Percentiles rank a stretch among this genome's conserved stretches.
Conservation (phyloP, 768 basidiomycete genomes). For the Leccinum disarticulatum region DNA sequence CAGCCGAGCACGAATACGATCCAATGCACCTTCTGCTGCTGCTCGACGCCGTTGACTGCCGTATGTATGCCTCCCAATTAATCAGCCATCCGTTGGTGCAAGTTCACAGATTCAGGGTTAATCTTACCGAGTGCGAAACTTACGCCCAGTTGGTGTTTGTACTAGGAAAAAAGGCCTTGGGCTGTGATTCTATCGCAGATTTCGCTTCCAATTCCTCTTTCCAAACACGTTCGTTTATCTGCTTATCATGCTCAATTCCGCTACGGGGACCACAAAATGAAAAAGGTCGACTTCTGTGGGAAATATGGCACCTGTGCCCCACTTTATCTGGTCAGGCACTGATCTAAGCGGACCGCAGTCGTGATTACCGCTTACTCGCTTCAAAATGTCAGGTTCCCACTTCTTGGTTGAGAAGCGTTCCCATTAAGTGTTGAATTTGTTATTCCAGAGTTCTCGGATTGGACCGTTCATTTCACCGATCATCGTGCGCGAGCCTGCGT, state of each 20-base stretch:
- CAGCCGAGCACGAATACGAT: conserved; percentile 28
- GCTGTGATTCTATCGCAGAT: conserved; percentile 3
- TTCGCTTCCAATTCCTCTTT: conserved; percentile 7
- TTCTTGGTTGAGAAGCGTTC: conserved; percentile 14
- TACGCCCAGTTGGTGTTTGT: not conserved
- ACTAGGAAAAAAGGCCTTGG: not conserved
- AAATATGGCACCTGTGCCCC: conserved; percentile 19
- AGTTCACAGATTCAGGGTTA: conserved; percentile 23
- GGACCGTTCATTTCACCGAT: conserved; percentile 27
- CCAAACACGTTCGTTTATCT: conserved; percentile 12
- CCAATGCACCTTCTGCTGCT: conserved; percentile 14
- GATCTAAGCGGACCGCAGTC: conserved; percentile 21
- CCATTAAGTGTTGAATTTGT: conserved; percentile 18
- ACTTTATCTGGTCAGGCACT: conserved; percentile 32
- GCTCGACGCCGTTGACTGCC: conserved; percentile 31
- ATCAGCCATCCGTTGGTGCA: conserved; percentile 6
- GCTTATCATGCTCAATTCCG: conserved; percentile 18
- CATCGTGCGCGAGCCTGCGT: conserved; percentile 17
- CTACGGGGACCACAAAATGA: conserved; percentile 25
- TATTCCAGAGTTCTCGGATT: conserved; percentile 26
- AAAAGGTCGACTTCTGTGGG: conserved; percentile 25
- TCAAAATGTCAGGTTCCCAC: conserved; percentile 25
- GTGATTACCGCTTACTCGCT: conserved; percentile 27
- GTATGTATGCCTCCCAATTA: conserved; percentile 1
- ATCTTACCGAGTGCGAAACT: conserved; percentile 8